phyloP scores from a whole-genome alignment of 2,329 filamentous ascomycete genomes.

The Aspergillus neoniger region DNA sequence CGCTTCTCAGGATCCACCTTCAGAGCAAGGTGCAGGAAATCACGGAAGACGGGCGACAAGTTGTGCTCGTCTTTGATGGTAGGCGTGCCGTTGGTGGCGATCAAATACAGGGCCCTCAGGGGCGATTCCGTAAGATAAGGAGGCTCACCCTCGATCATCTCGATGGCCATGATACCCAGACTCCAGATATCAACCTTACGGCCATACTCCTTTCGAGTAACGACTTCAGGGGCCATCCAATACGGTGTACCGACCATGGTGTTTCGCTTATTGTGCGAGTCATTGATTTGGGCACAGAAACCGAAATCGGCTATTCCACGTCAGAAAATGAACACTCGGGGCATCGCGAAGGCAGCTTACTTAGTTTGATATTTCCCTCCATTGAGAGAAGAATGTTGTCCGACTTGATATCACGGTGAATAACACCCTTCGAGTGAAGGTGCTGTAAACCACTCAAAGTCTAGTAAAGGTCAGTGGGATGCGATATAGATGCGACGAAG shows the following conservation, averaged over 20 bases:
- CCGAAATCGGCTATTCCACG: slow-evolving; percentile 79
- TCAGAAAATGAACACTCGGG: slow-evolving; percentile 22
- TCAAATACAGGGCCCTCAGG: slow-evolving; percentile 87
- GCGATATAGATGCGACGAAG: background rate
- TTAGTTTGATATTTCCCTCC: slow-evolving; percentile 96
- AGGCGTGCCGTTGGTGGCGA: slow-evolving; percentile 94
- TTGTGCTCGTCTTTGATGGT: slow-evolving; percentile 90
- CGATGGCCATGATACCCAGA: slow-evolving; percentile 97
- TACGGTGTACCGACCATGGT: slow-evolving; percentile 99
- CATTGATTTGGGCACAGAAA: slow-evolving; percentile 98
- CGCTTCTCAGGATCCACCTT: slow-evolving; percentile 98
- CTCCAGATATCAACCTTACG: slow-evolving; percentile 99
- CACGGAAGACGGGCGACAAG: slow-evolving; percentile 77
- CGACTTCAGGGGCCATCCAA: slow-evolving; percentile 99
- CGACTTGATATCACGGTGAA: slow-evolving; percentile 98
- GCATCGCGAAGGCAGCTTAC: slow-evolving; percentile 57
- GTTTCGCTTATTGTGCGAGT: slow-evolving; percentile 93
- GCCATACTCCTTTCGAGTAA: slow-evolving; percentile 95
- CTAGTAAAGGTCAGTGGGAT: slow-evolving; percentile 38
- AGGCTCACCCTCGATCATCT: slow-evolving; percentile 99
- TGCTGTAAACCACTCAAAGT: slow-evolving; percentile 90
- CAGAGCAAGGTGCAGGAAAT: slow-evolving; percentile 89
- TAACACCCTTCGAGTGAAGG: slow-evolving; percentile 95
- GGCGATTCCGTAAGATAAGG: slow-evolving; percentile 96
- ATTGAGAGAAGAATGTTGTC: slow-evolving; percentile 94